A percentile compares a stretch with the other conserved stretches of the same genome.
Evolutionary conservation across 495 filamentous ascomycete genomes (phyloP).

Genomic region (Podospora pseudopauciseta): DNA sequence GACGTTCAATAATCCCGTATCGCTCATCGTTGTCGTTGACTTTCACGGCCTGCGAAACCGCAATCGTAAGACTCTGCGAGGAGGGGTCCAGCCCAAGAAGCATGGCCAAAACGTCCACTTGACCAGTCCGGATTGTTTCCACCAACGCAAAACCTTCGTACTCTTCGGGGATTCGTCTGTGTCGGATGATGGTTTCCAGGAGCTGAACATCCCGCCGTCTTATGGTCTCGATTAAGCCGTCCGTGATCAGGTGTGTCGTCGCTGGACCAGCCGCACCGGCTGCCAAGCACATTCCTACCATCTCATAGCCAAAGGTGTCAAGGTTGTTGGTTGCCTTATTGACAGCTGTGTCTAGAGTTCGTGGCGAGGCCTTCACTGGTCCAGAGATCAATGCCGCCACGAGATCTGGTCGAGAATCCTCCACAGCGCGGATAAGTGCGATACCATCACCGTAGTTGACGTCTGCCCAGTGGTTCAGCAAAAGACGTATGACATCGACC

Average conservation of each 20-base stretch:
- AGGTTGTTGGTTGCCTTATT: slow-evolving; percentile 19
- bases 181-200: slow-evolving; percentile 23
- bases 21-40: slow-evolving; percentile 16
- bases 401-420: slow-evolving; percentile 24
- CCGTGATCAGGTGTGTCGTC: slow-evolving; percentile 24
- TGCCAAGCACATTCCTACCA: slow-evolving; percentile 29
- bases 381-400: slow-evolving; percentile 28
- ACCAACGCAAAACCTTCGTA: slow-evolving; percentile 26
- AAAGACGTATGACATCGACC: slow-evolving; percentile 17
- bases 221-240: slow-evolving; percentile 26
- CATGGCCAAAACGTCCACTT: slow-evolving; percentile 22
- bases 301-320: slow-evolving; percentile 11
- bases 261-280: slow-evolving; percentile 27
- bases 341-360: slow-evolving; percentile 27
- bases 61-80: slow-evolving; percentile 20
- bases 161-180: slow-evolving; percentile 14
- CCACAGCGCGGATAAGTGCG: slow-evolving; percentile 28
- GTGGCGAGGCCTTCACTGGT: slow-evolving; percentile 25
- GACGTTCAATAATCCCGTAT: slow-evolving; percentile 19
- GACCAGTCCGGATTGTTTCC: slow-evolving; percentile 27
- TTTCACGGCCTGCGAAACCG: slow-evolving; percentile 25
- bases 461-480: slow-evolving; percentile 30
- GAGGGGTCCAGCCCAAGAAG: slow-evolving; percentile 27
- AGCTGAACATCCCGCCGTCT: slow-evolving; percentile 15
- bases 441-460: slow-evolving; percentile 29